Percentiles rank a stretch among this genome's conserved stretches.
These are phyloP conservation scores for Infundibulicybe gibba DNA, from an alignment of 768 basidiomycete species.

Conservation along the genomic window DNA sequence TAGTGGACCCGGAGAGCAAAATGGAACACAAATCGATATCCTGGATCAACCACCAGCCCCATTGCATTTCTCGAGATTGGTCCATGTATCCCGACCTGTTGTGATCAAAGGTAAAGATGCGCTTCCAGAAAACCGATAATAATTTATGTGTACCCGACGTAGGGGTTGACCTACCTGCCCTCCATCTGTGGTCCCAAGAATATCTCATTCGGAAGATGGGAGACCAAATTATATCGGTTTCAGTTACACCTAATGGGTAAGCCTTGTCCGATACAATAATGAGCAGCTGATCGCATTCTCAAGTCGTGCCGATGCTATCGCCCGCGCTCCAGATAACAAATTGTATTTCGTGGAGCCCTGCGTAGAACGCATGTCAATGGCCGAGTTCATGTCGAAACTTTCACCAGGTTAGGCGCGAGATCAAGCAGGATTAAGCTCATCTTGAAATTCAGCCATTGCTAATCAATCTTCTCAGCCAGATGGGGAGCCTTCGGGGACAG, in stretches of 20 bases:
- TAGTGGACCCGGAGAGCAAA: conserved; percentile 32
- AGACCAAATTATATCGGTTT: conserved; percentile 57
- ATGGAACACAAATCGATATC: conserved; percentile 32
- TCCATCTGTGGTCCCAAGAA: conserved; percentile 59
- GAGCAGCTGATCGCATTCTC: conserved; percentile 10
- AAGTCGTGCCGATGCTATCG: conserved; percentile 78
- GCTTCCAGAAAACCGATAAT: conserved; percentile 40
- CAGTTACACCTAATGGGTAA: conserved; percentile 83
- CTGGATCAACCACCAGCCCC: conserved; percentile 40
- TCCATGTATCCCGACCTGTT: conserved; percentile 44
- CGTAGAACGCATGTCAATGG: conserved; percentile 65
- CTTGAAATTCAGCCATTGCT: too few species aligned
- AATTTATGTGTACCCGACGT: conserved; percentile 21
- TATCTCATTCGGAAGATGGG: conserved; percentile 60
- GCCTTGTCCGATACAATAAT: conserved; percentile 10
- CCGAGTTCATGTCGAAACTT: conserved; percentile 40
- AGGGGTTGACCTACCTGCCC: conserved; percentile 50
- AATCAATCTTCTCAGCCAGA: too few species aligned
- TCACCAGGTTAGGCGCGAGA: conserved; percentile 22
- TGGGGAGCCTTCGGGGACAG: too few species aligned
- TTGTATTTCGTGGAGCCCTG: conserved; percentile 77
- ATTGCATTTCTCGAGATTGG: conserved; percentile 45
- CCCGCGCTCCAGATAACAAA: conserved; percentile 43
- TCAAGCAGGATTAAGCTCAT: too few species aligned
- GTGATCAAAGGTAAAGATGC: conserved; percentile 12